A percentile compares a stretch with the other conserved stretches of the same genome.
These are phyloP conservation scores for Cyathus striatus DNA, from an alignment of 768 basidiomycete species.

Conservation along the genomic window DNA sequence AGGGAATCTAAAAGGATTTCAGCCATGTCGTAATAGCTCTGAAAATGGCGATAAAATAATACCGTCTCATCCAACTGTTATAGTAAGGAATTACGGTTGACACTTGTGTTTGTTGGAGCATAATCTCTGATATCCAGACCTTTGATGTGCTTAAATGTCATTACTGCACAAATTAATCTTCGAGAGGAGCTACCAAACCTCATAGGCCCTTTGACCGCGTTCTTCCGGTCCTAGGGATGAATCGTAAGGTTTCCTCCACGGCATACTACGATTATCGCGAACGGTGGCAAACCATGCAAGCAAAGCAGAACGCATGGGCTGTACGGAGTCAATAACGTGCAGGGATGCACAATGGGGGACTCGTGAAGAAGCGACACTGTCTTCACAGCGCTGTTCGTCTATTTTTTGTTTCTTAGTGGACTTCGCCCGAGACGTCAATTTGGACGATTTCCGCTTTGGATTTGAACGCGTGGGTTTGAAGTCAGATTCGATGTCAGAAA, in stretches of 20 bases:
- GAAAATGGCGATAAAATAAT: too few relatives aligned
- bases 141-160: conserved; percentile 17
- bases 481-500: too few relatives aligned
- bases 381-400: too few relatives aligned
- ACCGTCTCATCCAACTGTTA: conserved; percentile 82
- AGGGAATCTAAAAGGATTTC: conserved; percentile 56
- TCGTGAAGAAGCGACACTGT: too few relatives aligned
- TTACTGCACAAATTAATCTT: background rate
- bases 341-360: too few relatives aligned
- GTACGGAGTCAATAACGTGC: conserved; percentile 41
- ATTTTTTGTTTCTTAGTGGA: conserved; percentile 1
- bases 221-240: conserved; percentile 45
- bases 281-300: conserved; percentile 69
- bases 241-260: conserved; percentile 81
- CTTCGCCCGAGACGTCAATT: background rate
- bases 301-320: conserved; percentile 43
- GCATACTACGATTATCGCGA: conserved; percentile 74
- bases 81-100: conserved; percentile 93
- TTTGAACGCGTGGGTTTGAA: too few relatives aligned
- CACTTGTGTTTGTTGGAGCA: conserved; percentile 97
- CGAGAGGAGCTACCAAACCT: conserved; percentile 40
- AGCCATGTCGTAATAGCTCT: too few relatives aligned
- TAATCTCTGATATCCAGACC: conserved; percentile 92
- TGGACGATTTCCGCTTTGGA: too few relatives aligned
- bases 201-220: conserved; percentile 85